Base-by-base conservation (phyloP, 306 rosid species). In the Calophaca sinica region DNA sequence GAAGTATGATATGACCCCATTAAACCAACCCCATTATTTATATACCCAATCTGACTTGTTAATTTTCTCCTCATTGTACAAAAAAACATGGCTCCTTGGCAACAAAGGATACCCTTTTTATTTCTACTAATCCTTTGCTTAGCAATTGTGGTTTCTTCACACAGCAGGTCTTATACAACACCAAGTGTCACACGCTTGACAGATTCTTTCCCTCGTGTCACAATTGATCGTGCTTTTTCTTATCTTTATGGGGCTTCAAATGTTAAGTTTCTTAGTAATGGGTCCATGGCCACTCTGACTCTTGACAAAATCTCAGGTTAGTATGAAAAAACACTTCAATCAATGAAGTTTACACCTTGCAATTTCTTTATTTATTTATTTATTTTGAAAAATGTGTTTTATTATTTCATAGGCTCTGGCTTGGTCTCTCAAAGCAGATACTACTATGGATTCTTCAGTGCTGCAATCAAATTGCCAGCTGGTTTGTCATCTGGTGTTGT, bases 401-500 rank as follows among this genome's bases (percentile, higher is more conserved):
- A 1, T 46, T 41, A 3, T 79, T 45, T 9, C 35, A 26, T 76
- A 94, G 98, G 98, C 45, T 86, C 97, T 67, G 98, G 98, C 70
- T 76, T 94, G 76, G 87, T 78, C 36, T 94, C 98, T 0, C 67
- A 81, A 46, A 74, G 61, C 62, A 86, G 79, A 64, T 91, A 82
- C 81, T 80, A 79, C 54, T 91, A 90, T 62, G 97, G 98, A 84
- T 94, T 94, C 90, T 94, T 94, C 87, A 94, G 96, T 84, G 97
- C 97, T 55, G 89, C 97, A 35, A 88, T 94, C 66, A 94, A 94
- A 83, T 87, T 94, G 26, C 98, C 98, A 3, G 70, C 96, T 13
- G 96, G 97, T 61, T 83, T 88, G 62, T 81, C 98, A 60, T 82
- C 98, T 55, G 98, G 98, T 54, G 96, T 94, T 75, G 98, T 94